Evolutionary conservation across 768 basidiomycete genomes (phyloP).

Genomic region (Pleurotus sapidus): DNA sequence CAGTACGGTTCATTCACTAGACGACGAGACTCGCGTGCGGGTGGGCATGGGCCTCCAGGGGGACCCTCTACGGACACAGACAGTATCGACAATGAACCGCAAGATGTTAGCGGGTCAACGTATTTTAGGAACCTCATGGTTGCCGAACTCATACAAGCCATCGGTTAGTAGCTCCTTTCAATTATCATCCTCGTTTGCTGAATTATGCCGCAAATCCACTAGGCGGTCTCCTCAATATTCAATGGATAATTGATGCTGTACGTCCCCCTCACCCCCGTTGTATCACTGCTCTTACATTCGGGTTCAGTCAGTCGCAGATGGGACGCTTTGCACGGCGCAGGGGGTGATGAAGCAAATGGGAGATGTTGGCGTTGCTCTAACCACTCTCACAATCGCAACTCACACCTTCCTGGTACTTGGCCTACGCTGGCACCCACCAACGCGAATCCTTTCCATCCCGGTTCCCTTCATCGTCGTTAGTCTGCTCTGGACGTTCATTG

Average conservation of each 20-base stretch:
- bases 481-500: conserved; percentile 31
- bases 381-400: conserved; percentile 28
- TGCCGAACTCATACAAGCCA: conserved; percentile 28
- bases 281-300: neutral
- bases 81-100: conserved; percentile 24
- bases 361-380: conserved; percentile 34
- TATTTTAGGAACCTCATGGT: conserved; percentile 29
- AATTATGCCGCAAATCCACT: neutral
- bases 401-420: conserved; percentile 38
- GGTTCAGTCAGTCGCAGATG: conserved; percentile 25
- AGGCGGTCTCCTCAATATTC: conserved; percentile 36
- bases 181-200: neutral
- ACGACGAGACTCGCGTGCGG: conserved; percentile 13
- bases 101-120: conserved; percentile 6
- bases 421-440: conserved; percentile 23
- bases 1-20: neutral
- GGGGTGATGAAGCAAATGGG: conserved; percentile 36
- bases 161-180: conserved; percentile 27
- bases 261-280: conserved; percentile 8
- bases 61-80: conserved; percentile 22
- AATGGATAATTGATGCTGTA: conserved; percentile 31
- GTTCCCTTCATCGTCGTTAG: conserved; percentile 26
- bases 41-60: conserved; percentile 19
- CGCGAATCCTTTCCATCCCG: conserved; percentile 1
- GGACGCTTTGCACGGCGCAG: conserved; percentile 31